Conservation (phyloP, 225 moss, liverwort and hornwort species). For the Physcomitrellopsis africana region DNA sequence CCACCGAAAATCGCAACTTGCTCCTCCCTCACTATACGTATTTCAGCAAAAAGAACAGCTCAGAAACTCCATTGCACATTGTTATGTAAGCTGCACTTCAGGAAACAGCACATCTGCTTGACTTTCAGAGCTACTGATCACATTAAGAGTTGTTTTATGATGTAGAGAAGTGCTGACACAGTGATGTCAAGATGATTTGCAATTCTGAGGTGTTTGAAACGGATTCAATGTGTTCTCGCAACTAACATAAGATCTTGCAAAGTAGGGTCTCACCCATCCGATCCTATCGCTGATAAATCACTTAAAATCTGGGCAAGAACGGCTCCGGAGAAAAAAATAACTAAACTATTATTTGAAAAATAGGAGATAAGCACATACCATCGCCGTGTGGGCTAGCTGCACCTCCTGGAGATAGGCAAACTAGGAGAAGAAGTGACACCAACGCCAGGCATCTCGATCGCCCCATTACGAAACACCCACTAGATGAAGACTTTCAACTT, state of each 20-base stretch:
- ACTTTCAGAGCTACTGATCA: background rate
- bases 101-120: background rate
- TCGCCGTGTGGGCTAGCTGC: constrained; percentile 15
- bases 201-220: too few species aligned
- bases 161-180: background rate
- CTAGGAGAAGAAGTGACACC: constrained; percentile 33
- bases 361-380: constrained; percentile 21
- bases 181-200: background rate
- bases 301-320: background rate
- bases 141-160: background rate
- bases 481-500: constrained; percentile 1
- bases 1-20: constrained; percentile 28
- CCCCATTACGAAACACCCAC: constrained; percentile 27
- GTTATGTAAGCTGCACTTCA: background rate
- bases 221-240: background rate
- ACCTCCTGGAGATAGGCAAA: constrained; percentile 25
- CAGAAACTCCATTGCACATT: constrained; percentile 1
- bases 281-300: background rate
- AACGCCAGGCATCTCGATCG: constrained; percentile 28
- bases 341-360: too few species aligned
- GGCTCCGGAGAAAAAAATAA: background rate
- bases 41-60: background rate
- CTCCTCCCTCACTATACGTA: constrained; percentile 17
- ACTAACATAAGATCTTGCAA: too few species aligned
- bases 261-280: background rate